Percentiles rank a stretch among this genome's conserved stretches.
phyloP scores from a whole-genome alignment of 2,329 filamentous ascomycete genomes.

The Taxawa tesnikishii region DNA sequence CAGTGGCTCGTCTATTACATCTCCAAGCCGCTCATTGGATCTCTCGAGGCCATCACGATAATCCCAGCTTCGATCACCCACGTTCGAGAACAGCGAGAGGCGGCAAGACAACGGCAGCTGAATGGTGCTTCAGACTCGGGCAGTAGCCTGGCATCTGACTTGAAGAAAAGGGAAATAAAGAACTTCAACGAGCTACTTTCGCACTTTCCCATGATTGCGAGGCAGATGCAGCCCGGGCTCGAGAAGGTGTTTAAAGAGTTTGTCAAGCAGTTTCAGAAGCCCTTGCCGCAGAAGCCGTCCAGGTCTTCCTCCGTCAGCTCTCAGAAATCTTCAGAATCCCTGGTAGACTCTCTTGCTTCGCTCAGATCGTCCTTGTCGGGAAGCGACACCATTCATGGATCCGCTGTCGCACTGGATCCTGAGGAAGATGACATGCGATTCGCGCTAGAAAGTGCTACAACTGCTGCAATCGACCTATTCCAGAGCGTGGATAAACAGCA shows the following conservation, averaged over 20 bases:
- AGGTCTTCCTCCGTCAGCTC: constrained; percentile 22
- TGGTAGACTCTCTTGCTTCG: constrained; percentile 18
- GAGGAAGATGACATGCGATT: constrained; percentile 85
- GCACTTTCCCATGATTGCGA: constrained; percentile 87
- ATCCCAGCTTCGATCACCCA: constrained; percentile 44
- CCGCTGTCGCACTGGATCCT: constrained; percentile 63
- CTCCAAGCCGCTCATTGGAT: constrained; percentile 73
- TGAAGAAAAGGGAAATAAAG: constrained; percentile 79
- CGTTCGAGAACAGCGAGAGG: constrained; percentile 15
- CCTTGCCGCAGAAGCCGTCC: constrained; percentile 45
- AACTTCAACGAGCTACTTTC: constrained; percentile 82
- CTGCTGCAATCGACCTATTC: constrained; percentile 87
- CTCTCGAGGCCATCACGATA: constrained; percentile 65
- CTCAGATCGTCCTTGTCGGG: constrained; percentile 22
- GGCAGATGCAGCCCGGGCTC: constrained; percentile 87
- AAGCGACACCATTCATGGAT: constrained; percentile 25
- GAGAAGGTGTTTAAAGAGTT: constrained; percentile 89
- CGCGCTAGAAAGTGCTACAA: constrained; percentile 83
- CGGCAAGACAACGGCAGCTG: constrained; percentile 12
- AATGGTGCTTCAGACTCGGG: constrained; percentile 2
- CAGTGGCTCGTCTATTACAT: constrained; percentile 98
- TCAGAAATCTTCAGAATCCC: constrained; percentile 15
- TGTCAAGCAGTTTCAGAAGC: constrained; percentile 70
- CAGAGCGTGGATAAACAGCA: constrained; percentile 94
- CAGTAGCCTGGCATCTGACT: constrained; percentile 23